A percentile compares a stretch with the other conserved stretches of the same genome.
These are phyloP conservation scores for Zymoseptoria ardabiliae DNA, from an alignment of 2,329 filamentous ascomycete species.

Conservation along the genomic window DNA sequence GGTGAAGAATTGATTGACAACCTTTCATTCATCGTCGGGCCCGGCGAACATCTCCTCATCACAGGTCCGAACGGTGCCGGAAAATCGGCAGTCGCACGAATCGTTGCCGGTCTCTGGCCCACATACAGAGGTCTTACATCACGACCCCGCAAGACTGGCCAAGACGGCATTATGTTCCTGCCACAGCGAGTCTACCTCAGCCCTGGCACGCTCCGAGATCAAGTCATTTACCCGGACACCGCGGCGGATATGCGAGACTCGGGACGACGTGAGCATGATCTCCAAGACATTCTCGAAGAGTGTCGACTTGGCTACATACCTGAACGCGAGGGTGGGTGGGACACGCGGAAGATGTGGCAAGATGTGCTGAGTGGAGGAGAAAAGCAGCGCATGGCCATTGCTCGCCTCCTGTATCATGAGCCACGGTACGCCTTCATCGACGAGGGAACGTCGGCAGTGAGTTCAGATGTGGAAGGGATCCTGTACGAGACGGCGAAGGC, in stretches of 20 bases:
- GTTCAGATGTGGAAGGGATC: constrained; percentile 86
- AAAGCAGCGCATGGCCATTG: constrained; percentile 92
- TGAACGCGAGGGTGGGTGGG: constrained; percentile 89
- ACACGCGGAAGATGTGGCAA: constrained; percentile 96
- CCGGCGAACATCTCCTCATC: constrained; percentile 87
- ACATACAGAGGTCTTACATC: constrained; percentile 90
- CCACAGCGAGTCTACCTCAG: constrained; percentile 89
- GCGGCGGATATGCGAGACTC: constrained; percentile 87
- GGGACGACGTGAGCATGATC: constrained; percentile 67
- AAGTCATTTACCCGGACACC: constrained; percentile 95
- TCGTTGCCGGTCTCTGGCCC: constrained; percentile 90
- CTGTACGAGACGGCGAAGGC: constrained; percentile 91
- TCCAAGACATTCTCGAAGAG: constrained; percentile 71
- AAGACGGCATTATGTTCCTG: constrained; percentile 95
- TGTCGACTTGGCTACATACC: constrained; percentile 83
- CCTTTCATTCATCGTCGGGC: constrained; percentile 79
- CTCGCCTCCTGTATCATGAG: constrained; percentile 86
- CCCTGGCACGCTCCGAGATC: constrained; percentile 86
- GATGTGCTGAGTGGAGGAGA: constrained; percentile 95
- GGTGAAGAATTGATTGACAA: constrained; percentile 88
- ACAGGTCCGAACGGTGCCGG: constrained; percentile 92
- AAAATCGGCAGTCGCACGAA: constrained; percentile 79
- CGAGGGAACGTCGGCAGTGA: constrained; percentile 90
- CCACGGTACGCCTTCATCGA: constrained; percentile 91
- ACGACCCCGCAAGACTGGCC: constrained; percentile 61